These are phyloP conservation scores for Globisporangium nunn DNA, from an alignment of 352 stramenopile genomes.

Conservation along the genomic window DNA sequence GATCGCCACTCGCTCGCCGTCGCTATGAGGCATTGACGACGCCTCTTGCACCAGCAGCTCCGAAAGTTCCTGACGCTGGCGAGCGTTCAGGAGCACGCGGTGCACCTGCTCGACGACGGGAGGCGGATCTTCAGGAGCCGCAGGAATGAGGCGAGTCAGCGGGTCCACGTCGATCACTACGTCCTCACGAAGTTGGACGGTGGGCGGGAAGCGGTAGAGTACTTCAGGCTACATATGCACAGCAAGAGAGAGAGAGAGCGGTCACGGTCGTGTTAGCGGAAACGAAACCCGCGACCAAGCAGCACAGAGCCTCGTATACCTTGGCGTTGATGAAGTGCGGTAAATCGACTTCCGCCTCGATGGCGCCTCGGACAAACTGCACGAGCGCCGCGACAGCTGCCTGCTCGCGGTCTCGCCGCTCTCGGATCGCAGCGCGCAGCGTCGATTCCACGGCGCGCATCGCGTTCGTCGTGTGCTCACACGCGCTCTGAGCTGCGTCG, in stretches of 20 bases:
- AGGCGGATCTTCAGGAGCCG: constrained; percentile 18
- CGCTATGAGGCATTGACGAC: constrained; percentile 6
- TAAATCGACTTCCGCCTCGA: constrained; percentile 59
- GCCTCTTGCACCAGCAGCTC: neutral
- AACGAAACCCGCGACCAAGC: neutral
- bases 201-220: constrained; percentile 49
- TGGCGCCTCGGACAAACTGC: constrained; percentile 32
- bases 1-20: constrained; percentile 11
- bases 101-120: constrained; percentile 40
- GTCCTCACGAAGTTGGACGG: constrained; percentile 48
- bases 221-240: constrained; percentile 28
- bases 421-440: constrained; percentile 30
- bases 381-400: constrained; percentile 39
- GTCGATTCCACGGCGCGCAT: constrained; percentile 46
- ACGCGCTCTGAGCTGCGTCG: constrained; percentile 27
- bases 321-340: constrained; percentile 50
- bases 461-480: constrained; percentile 34
- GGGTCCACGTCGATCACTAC: constrained; percentile 35
- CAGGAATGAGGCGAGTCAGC: constrained; percentile 27
- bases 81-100: constrained; percentile 34
- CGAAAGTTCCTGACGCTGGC: constrained; percentile 25
- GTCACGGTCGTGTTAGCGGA: neutral
- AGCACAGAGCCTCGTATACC: constrained; percentile 19
- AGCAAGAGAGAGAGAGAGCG: neutral
- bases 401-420: constrained; percentile 41